Conservation (phyloP, 1,284 basidiomycete species). For the Cystobasidiaceae sp. region DNA sequence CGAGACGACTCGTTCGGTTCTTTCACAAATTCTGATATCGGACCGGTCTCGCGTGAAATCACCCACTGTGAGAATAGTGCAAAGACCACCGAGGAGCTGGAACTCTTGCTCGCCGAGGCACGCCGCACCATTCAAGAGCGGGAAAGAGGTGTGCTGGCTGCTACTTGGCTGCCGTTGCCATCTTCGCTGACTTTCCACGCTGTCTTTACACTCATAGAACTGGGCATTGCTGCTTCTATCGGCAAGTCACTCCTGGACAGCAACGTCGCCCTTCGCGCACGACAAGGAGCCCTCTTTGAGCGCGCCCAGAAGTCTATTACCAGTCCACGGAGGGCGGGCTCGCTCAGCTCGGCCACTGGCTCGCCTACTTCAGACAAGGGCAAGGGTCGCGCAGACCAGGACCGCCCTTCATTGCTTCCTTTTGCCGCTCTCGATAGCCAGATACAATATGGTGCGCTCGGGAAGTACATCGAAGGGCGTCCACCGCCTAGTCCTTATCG, state of each 20-base stretch:
- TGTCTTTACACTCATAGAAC: slow-evolving; percentile 51
- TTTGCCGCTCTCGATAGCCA: background rate
- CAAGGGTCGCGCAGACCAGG: slow-evolving; percentile 19
- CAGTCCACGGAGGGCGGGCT: slow-evolving; percentile 45
- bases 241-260: slow-evolving; percentile 64
- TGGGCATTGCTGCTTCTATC: slow-evolving; percentile 61
- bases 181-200: slow-evolving; percentile 33
- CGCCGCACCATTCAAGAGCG: slow-evolving; percentile 65
- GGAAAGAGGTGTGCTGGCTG: slow-evolving; percentile 58
- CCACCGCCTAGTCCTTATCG: slow-evolving; percentile 13
- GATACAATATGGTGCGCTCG: background rate
- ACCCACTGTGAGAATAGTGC: background rate
- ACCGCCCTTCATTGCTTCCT: background rate
- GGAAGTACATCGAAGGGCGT: slow-evolving; percentile 8
- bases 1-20: background rate
- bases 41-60: background rate
- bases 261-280: slow-evolving; percentile 61
- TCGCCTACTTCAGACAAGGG: slow-evolving; percentile 31
- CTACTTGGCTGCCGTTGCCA: slow-evolving; percentile 9
- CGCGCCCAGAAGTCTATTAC: slow-evolving; percentile 53
- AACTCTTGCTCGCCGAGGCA: slow-evolving; percentile 49
- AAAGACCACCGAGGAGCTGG: slow-evolving; percentile 54
- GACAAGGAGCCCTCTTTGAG: slow-evolving; percentile 61
- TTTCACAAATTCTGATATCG: background rate
- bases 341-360: slow-evolving; percentile 40